These are phyloP conservation scores for Daldinia eschscholtzii DNA, from an alignment of 2,329 filamentous ascomycete genomes.

Conservation along the genomic window DNA sequence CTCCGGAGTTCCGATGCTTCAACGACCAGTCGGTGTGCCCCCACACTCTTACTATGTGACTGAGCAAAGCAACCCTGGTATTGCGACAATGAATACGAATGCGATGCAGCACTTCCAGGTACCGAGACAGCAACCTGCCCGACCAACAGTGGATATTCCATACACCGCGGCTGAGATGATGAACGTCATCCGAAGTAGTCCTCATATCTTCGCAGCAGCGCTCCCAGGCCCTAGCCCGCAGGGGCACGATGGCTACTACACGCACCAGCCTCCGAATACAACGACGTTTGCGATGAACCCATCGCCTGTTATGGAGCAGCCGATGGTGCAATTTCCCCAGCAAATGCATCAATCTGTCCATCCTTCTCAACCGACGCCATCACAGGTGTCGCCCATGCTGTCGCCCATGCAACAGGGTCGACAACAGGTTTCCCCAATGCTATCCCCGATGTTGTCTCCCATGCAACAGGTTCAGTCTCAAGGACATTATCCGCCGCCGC, in stretches of 20 bases:
- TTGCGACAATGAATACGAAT: constrained; percentile 71
- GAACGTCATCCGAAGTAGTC: constrained; percentile 69
- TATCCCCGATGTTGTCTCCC: no score
- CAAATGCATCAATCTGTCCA: constrained; percentile 52
- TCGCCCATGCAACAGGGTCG: constrained; percentile 44
- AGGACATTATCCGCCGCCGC: constrained; percentile 55
- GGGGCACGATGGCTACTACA: constrained; percentile 68
- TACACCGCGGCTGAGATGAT: constrained; percentile 63
- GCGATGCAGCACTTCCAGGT: constrained; percentile 65
- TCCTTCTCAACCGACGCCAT: constrained; percentile 53
- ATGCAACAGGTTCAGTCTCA: constrained; percentile 34
- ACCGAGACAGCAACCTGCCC: constrained; percentile 62
- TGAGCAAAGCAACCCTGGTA: constrained; percentile 71
- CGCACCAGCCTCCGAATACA: constrained; percentile 57
- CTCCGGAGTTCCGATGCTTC: constrained; percentile 61
- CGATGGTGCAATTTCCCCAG: constrained; percentile 59
- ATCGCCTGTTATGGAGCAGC: constrained; percentile 61
- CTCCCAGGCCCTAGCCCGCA: constrained; percentile 66
- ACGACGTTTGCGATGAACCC: constrained; percentile 42
- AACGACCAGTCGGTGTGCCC: constrained; percentile 62
- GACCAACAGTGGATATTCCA: constrained; percentile 63
- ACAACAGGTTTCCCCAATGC: not conserved
- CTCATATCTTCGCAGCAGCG: constrained; percentile 67
- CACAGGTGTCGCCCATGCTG: constrained; percentile 43
- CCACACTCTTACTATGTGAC: constrained; percentile 67